phyloP scores from a whole-genome alignment of 1,284 basidiomycete genomes.

The Grifola frondosa region DNA sequence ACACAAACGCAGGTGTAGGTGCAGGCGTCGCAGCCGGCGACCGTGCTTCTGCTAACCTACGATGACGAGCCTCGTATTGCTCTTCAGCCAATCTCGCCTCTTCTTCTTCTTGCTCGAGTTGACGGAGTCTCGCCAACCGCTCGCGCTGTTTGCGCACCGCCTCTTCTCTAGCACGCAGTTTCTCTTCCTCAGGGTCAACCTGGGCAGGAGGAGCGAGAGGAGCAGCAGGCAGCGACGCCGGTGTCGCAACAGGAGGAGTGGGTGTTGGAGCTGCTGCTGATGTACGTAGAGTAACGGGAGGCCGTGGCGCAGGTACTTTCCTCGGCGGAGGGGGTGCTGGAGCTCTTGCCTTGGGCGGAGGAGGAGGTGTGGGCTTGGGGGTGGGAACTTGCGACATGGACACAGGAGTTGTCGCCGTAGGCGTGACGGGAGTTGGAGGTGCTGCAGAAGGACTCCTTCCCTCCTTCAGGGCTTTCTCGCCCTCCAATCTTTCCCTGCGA shows the following conservation, averaged over 20 bases:
- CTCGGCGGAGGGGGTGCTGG: constrained; percentile 49
- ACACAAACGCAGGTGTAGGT: constrained; percentile 11
- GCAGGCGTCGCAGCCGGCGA: constrained; percentile 7
- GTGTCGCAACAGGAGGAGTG: constrained; percentile 25
- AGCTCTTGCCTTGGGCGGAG: constrained; percentile 32
- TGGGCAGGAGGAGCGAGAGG: constrained; percentile 29
- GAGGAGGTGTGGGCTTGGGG: constrained; percentile 35
- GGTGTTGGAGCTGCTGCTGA: constrained; percentile 27
- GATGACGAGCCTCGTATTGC: constrained; percentile 17
- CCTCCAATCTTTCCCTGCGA: constrained; percentile 66
- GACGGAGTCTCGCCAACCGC: constrained; percentile 59
- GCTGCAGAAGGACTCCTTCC: constrained; percentile 38
- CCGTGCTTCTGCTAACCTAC: constrained; percentile 10
- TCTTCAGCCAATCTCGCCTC: constrained; percentile 42
- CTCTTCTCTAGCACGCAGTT: constrained; percentile 62
- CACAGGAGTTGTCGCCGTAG: constrained; percentile 32
- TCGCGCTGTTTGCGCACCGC: constrained; percentile 65
- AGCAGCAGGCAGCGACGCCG: constrained; percentile 26
- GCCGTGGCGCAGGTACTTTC: constrained; percentile 32
- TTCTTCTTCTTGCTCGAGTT: constrained; percentile 73
- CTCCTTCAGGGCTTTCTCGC: constrained; percentile 61
- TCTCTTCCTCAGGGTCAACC: constrained; percentile 67
- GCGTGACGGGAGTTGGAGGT: constrained; percentile 33
- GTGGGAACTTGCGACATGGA: constrained; percentile 27
- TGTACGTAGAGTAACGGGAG: constrained; percentile 30